These are phyloP conservation scores for Chloris gayana DNA, from an alignment of 176 grass and related monocot species.

Conservation along the genomic window DNA sequence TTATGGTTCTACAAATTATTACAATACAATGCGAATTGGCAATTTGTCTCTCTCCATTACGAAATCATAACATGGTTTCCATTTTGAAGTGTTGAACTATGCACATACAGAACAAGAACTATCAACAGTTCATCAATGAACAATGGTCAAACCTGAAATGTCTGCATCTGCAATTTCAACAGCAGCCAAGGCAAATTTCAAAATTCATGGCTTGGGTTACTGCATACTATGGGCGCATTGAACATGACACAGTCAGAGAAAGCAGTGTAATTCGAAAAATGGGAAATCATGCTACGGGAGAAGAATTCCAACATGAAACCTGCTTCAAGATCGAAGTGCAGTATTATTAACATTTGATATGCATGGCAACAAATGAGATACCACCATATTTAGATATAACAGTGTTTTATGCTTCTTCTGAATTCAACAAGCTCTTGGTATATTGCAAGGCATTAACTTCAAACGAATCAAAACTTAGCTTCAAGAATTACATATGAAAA, in stretches of 20 bases:
- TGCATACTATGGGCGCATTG: not conserved
- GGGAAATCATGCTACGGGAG: not conserved
- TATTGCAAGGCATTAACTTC: conserved; percentile 7
- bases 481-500: conserved; percentile 16
- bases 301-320: conserved; percentile 16
- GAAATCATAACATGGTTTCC: not conserved
- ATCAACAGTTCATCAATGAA: not conserved
- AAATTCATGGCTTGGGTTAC: not conserved
- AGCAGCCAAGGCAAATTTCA: not conserved
- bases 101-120: not conserved
- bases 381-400: conserved; percentile 3
- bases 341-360: not conserved
- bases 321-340: not conserved
- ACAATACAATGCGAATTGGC: too few species aligned
- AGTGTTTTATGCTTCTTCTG: not conserved
- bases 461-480: not conserved
- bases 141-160: not conserved
- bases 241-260: not conserved
- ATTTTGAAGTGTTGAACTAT: not conserved
- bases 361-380: not conserved
- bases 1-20: too few species aligned
- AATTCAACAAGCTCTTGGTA: conserved; percentile 1
- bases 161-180: not conserved
- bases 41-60: not conserved
- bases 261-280: not conserved